Conservation (phyloP, 805 yeast species). For the Debaryomyces prosopidis region DNA sequence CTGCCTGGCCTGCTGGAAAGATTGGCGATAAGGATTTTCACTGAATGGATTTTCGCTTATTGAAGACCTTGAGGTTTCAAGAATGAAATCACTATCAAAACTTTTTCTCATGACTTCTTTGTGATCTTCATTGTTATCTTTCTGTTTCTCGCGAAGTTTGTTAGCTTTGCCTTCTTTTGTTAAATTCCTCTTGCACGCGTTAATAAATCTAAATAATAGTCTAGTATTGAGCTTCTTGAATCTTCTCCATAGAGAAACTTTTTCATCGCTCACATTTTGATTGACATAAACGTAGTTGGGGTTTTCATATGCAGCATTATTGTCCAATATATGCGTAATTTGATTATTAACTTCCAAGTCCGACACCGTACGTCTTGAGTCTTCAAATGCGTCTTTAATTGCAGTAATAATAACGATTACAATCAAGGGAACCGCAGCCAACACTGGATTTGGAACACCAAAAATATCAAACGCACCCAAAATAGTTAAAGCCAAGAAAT, state of each 20-base stretch:
- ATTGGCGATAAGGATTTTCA: slow-evolving; percentile 8
- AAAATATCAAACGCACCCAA: slow-evolving; percentile 77
- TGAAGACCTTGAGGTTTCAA: slow-evolving; percentile 14
- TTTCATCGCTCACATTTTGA: slow-evolving; percentile 62
- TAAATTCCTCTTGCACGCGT: slow-evolving; percentile 26
- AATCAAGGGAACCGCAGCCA: slow-evolving; percentile 75
- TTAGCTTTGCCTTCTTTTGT: slow-evolving; percentile 38
- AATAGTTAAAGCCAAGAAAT: slow-evolving; percentile 76
- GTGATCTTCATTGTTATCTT: background rate
- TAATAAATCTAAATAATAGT: slow-evolving; percentile 25
- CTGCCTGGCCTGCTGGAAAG: slow-evolving; percentile 13
- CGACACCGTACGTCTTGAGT: slow-evolving; percentile 68
- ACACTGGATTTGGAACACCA: slow-evolving; percentile 78
- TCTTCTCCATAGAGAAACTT: slow-evolving; percentile 65
- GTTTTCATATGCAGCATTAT: slow-evolving; percentile 17
- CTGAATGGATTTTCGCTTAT: slow-evolving; percentile 13
- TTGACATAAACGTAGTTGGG: slow-evolving; percentile 40
- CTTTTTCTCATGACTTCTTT: slow-evolving; percentile 22
- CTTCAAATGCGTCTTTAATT: slow-evolving; percentile 78
- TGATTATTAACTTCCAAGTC: slow-evolving; percentile 80
- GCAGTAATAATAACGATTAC: slow-evolving; percentile 77
- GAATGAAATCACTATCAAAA: slow-evolving; percentile 29
- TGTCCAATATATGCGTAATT: slow-evolving; percentile 59
- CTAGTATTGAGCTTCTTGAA: slow-evolving; percentile 56
- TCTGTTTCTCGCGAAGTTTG: slow-evolving; percentile 20